phyloP scores from a whole-genome alignment of 805 yeast species.

The Cephaloascus fragrans region DNA sequence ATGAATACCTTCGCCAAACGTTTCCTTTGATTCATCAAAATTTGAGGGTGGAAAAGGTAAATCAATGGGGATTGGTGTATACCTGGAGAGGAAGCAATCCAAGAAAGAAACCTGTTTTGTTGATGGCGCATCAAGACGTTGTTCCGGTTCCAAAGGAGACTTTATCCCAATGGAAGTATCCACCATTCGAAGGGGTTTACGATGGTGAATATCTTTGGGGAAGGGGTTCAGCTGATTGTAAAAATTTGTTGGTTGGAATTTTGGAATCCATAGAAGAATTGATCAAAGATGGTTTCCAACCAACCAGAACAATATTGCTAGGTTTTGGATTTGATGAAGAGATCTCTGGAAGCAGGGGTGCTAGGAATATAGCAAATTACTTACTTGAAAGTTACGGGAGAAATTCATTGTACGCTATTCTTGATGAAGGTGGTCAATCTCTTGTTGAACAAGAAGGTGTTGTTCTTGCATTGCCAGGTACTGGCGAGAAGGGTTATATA shows the following conservation, averaged over 20 bases:
- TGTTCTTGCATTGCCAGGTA: slow-evolving; percentile 22
- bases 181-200: slow-evolving; percentile 25
- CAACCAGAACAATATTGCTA: slow-evolving; percentile 23
- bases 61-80: slow-evolving; percentile 23
- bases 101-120: slow-evolving; percentile 22
- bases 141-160: slow-evolving; percentile 30
- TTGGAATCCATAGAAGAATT: slow-evolving; percentile 18
- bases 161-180: slow-evolving; percentile 19
- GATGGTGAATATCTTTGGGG: slow-evolving; percentile 28
- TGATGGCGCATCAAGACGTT: slow-evolving; percentile 31
- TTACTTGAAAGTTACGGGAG: slow-evolving; percentile 18
- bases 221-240: slow-evolving; percentile 18
- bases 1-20: slow-evolving; percentile 18
- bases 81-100: slow-evolving; percentile 24
- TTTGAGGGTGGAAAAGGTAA: slow-evolving; percentile 21
- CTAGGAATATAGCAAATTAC: slow-evolving; percentile 14
- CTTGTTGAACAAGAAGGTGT: slow-evolving; percentile 26
- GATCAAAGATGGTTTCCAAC: slow-evolving; percentile 16
- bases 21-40: slow-evolving; percentile 23
- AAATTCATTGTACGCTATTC: slow-evolving; percentile 20
- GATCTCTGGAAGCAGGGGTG: slow-evolving; percentile 22
- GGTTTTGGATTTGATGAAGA: slow-evolving; percentile 32
- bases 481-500: slow-evolving; percentile 10
- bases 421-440: slow-evolving; percentile 21
- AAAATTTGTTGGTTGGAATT: slow-evolving; percentile 22